Conservation (phyloP, 2,329 filamentous ascomycete species). For the Trichoderma sp. region DNA sequence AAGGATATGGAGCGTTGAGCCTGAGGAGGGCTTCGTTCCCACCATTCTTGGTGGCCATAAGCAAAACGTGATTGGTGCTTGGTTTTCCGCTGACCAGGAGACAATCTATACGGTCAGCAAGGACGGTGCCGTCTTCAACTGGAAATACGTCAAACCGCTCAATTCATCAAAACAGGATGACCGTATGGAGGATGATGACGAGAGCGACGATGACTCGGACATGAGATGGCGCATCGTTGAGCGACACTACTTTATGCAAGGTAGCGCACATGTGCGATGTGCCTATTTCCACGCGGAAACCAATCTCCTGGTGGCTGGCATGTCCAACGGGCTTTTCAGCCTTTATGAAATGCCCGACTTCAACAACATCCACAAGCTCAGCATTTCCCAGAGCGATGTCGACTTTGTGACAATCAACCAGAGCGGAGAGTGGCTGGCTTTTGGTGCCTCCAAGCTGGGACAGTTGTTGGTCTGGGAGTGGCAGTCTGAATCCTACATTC, state of each 20-base stretch:
- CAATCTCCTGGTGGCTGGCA: slow-evolving; percentile 93
- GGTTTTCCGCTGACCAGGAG: slow-evolving; percentile 94
- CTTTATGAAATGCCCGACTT: slow-evolving; percentile 96
- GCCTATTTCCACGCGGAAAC: slow-evolving; percentile 86
- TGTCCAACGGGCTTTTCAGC: slow-evolving; percentile 91
- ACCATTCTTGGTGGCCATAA: slow-evolving; percentile 91
- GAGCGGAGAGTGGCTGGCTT: slow-evolving; percentile 94
- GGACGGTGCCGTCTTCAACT: slow-evolving; percentile 94
- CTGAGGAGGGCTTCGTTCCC: slow-evolving; percentile 84
- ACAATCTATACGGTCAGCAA: slow-evolving; percentile 95
- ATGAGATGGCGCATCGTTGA: slow-evolving; percentile 90
- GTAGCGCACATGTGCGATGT: slow-evolving; percentile 82
- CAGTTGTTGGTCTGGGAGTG: slow-evolving; percentile 99
- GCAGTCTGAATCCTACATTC: slow-evolving; percentile 98
- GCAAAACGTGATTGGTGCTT: slow-evolving; percentile 89
- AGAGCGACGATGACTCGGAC: slow-evolving; percentile 61
- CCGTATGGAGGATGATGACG: slow-evolving; percentile 61
- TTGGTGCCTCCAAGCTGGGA: slow-evolving; percentile 91
- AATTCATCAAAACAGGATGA: slow-evolving; percentile 60
- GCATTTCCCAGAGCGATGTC: slow-evolving; percentile 96
- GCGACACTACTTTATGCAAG: slow-evolving; percentile 92
- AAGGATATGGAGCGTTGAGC: slow-evolving; percentile 90
- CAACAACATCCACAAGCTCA: slow-evolving; percentile 88
- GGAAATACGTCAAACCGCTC: slow-evolving; percentile 76
- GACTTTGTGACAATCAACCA: slow-evolving; percentile 94